Evolutionary conservation across 495 filamentous ascomycete genomes (phyloP), one percentile per base, ranked within the genome.

Genomic region (Pseudotulostoma volvatum): DNA sequence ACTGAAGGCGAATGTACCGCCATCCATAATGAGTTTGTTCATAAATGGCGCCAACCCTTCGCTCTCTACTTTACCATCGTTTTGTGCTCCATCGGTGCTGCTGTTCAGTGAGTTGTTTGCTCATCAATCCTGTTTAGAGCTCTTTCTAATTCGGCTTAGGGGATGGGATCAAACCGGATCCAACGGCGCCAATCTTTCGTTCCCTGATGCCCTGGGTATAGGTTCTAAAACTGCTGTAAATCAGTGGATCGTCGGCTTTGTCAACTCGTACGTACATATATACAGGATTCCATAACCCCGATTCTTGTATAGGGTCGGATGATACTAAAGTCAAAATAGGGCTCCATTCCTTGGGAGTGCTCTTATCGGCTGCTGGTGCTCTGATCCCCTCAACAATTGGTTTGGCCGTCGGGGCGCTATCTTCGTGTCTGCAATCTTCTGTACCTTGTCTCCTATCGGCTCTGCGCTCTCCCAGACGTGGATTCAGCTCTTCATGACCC

Each of bases 131-230:
- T 7, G 4, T 31, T 30, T 9, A 25, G 7, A 14, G 4, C 34
- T 43, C 15, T 40, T 13, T 35, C 44, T 53, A 30, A 45, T 36
- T 40, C 15, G 36, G 7, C 9, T 33, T 36, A 64, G 60, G 41
- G 72, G 71, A 19, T 80, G 75, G 76, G 77, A 81, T 50, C 75
- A 81, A 44, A 79, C 77, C n/a, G 76, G 76, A n/a, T 74, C 71
- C 36, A 81, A 82, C 43, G 77, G 76, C 33, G 77, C 77, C 20
- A 81, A 81, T 39, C 50, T 82, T 31, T 66, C 64, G 14, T 81
- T 78, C 50, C 71, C 72, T 0, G 41, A 49, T 18, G 67, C 67
- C 19, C 74, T 81, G 43, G 70, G 69, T 14, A 75, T 80, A 30
- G 50, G 43, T 35, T 51, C 56, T 1, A 39, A 59, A 33, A 48